Percentiles rank a stretch among this genome's conserved stretches.
These are phyloP conservation scores for Rhinocladiella similis DNA, from an alignment of 2,329 filamentous ascomycete species.

Conservation along the genomic window DNA sequence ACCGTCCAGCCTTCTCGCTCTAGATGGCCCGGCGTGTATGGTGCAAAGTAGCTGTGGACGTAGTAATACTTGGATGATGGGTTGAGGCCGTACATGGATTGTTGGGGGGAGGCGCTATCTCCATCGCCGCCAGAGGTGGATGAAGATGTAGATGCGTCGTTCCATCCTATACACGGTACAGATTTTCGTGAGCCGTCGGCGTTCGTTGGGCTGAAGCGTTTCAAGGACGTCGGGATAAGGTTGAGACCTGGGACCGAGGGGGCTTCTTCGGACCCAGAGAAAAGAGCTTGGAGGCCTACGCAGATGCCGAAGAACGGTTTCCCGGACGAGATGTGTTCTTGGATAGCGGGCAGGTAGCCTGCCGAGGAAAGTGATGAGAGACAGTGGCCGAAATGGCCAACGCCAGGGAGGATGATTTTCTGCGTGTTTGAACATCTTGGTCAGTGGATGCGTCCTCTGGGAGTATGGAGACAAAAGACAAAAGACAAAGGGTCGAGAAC, in stretches of 20 bases:
- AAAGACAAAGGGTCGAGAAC: neutral
- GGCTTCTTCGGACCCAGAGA: conserved; percentile 81
- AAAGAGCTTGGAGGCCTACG: conserved; percentile 88
- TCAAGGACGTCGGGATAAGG: conserved; percentile 68
- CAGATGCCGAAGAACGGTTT: conserved; percentile 99
- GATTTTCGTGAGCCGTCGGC: conserved; percentile 43
- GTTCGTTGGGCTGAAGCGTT: conserved; percentile 64
- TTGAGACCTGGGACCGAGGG: conserved; percentile 70
- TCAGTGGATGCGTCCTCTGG: conserved; percentile 15
- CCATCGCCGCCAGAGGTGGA: conserved; percentile 22
- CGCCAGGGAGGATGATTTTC: conserved; percentile 93
- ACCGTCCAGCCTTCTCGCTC: conserved; percentile 85
- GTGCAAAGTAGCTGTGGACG: conserved; percentile 89
- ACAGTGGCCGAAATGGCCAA: conserved; percentile 97
- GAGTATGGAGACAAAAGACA: neutral
- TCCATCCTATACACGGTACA: conserved; percentile 99
- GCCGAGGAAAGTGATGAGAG: conserved; percentile 78
- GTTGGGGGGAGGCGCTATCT: conserved; percentile 33
- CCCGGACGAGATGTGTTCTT: conserved; percentile 78
- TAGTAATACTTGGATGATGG: conserved; percentile 96
- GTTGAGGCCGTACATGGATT: conserved; percentile 71
- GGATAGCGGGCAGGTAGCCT: conserved; percentile 80
- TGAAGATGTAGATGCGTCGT: conserved; percentile 70
- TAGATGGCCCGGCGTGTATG: conserved; percentile 70
- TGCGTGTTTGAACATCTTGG: conserved; percentile 39